Evolutionary conservation across 1,139 yeast species (phyloP).

Genomic region (Trichomonascaceae sp.): DNA sequence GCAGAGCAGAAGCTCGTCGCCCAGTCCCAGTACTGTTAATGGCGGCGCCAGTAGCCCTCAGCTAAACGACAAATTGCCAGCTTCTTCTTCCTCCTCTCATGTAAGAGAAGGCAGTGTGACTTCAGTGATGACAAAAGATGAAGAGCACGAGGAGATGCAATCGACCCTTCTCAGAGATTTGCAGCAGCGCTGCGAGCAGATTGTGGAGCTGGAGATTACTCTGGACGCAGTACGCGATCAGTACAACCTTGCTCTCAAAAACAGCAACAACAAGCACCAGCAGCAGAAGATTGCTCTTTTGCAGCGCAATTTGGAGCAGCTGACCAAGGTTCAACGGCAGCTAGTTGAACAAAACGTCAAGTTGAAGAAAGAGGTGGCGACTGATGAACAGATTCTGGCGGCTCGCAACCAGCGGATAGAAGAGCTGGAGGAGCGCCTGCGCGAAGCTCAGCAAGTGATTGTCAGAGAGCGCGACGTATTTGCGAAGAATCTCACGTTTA

Average conservation of each 20-base stretch:
- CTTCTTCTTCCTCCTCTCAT: no score
- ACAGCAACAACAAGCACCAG: conserved; percentile 22
- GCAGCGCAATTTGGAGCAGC: conserved; percentile 35
- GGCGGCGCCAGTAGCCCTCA: no score
- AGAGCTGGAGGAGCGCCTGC: conserved; percentile 38
- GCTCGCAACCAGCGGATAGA: conserved; percentile 48
- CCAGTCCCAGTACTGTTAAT: no score
- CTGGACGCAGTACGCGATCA: conserved; percentile 29
- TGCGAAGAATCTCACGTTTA: conserved; percentile 35
- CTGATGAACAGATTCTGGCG: conserved; percentile 46
- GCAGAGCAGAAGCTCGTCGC: no score
- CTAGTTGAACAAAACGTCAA: conserved; percentile 35
- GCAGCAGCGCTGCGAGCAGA: conserved; percentile 30
- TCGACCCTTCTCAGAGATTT: conserved; percentile 30
- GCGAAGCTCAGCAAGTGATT: conserved; percentile 39
- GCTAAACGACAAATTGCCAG: no score
- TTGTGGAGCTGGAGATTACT: conserved; percentile 32
- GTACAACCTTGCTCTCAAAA: conserved; percentile 21
- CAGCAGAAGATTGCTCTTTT: conserved; percentile 28
- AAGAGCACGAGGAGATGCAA: conserved; percentile 26
- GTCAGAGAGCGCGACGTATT: conserved; percentile 40
- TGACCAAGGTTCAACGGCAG: conserved; percentile 30
- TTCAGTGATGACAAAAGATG: no score
- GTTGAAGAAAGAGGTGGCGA: conserved; percentile 34
- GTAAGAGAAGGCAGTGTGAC: no score